Percentiles rank a stretch among this genome's conserved stretches.
Evolutionary conservation across 768 basidiomycete genomes (phyloP).

Genomic region (Suillus variegatus): DNA sequence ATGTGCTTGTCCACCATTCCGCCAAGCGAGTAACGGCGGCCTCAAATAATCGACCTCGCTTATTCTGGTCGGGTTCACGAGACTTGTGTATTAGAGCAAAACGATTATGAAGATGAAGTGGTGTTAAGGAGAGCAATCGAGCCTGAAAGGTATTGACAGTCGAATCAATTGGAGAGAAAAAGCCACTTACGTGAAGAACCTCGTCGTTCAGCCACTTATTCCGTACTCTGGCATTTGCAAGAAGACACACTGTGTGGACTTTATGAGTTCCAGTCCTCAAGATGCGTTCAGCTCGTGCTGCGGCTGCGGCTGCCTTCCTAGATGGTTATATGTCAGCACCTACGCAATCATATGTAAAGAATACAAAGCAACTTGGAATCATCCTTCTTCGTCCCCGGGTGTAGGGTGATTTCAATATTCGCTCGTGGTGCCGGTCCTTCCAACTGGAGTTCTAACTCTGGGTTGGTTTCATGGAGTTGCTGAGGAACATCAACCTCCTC

Average conservation of each 20-base stretch:
- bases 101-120: slow-evolving; percentile 75
- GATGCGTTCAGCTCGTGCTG: slow-evolving; percentile 67
- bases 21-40: slow-evolving; percentile 69
- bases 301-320: slow-evolving; percentile 41
- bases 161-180: neutral
- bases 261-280: slow-evolving; percentile 84
- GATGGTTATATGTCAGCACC: slow-evolving; percentile 32
- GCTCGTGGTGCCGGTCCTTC: slow-evolving; percentile 38
- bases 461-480: slow-evolving; percentile 15
- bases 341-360: neutral
- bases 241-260: slow-evolving; percentile 80
- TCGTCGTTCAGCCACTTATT: slow-evolving; percentile 86
- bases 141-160: slow-evolving; percentile 52
- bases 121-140: slow-evolving; percentile 83
- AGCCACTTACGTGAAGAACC: slow-evolving; percentile 70
- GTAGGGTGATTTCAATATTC: slow-evolving; percentile 74
- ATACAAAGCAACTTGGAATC: slow-evolving; percentile 43
- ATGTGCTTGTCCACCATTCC: slow-evolving; percentile 82
- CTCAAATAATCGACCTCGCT: slow-evolving; percentile 89
- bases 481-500: slow-evolving; percentile 69
- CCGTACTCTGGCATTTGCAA: slow-evolving; percentile 71
- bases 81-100: slow-evolving; percentile 84
- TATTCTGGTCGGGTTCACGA: slow-evolving; percentile 73
- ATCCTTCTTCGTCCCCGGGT: slow-evolving; percentile 41
- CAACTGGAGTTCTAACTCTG: slow-evolving; percentile 25